Percentiles rank a stretch among this genome's conserved stretches.
Evolutionary conservation across 805 yeast genomes (phyloP).

Genomic region (Metschnikowia dekortorum): DNA sequence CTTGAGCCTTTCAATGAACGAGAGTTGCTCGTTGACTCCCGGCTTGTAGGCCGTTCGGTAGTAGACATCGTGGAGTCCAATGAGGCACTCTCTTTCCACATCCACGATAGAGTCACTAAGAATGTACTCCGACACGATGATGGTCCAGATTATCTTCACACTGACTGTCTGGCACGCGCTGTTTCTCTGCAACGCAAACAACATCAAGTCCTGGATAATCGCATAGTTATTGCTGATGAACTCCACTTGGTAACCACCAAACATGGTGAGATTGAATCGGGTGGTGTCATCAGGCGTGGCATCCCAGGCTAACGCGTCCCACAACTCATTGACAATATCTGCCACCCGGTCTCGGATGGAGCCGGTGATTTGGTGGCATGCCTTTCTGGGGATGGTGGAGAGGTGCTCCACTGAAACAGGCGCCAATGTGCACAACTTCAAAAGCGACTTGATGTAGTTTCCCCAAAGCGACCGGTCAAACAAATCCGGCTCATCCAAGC

Average conservation of each 20-base stretch:
- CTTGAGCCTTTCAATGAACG: constrained; percentile 49
- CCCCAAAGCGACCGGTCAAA: constrained; percentile 69
- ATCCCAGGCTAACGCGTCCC: constrained; percentile 72
- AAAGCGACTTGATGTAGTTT: constrained; percentile 52
- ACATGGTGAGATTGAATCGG: constrained; percentile 55
- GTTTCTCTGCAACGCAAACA: constrained; percentile 66
- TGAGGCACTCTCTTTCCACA: constrained; percentile 58
- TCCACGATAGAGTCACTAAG: constrained; percentile 54
- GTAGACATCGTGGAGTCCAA: constrained; percentile 63
- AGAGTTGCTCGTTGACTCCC: constrained; percentile 47
- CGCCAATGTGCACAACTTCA: constrained; percentile 59
- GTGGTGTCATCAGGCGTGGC: constrained; percentile 48
- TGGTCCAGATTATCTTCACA: constrained; percentile 64
- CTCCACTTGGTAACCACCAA: constrained; percentile 70
- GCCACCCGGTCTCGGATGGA: constrained; percentile 61
- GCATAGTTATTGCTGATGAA: constrained; percentile 55
- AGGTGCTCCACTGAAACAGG: constrained; percentile 68
- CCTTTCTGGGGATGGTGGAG: constrained; percentile 68
- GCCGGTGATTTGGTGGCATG: constrained; percentile 59
- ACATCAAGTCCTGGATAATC: constrained; percentile 59
- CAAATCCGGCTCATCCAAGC: constrained; percentile 43
- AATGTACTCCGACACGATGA: constrained; percentile 62
- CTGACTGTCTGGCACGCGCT: constrained; percentile 57
- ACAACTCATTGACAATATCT: constrained; percentile 49
- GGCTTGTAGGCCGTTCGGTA: constrained; percentile 56